Conservation (phyloP, 1,284 basidiomycete species). For the Salmacisia buchloeana region DNA sequence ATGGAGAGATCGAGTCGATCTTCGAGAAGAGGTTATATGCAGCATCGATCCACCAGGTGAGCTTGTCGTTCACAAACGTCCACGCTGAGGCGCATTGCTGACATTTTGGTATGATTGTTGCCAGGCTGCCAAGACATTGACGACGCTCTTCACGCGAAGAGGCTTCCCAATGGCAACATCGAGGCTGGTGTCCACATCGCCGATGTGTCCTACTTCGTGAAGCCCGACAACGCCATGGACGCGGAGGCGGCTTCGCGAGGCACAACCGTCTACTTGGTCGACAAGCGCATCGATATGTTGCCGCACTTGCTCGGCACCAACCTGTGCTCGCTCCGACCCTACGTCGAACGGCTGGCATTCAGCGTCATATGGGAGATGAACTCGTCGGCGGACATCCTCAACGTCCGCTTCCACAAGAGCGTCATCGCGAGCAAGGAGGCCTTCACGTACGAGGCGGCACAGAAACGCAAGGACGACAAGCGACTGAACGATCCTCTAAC, state of each 20-base stretch:
- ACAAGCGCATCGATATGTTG: slow-evolving; percentile 98
- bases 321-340: slow-evolving; percentile 84
- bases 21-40: slow-evolving; percentile 81
- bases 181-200: slow-evolving; percentile 99
- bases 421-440: slow-evolving; percentile 95
- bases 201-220: slow-evolving; percentile 95
- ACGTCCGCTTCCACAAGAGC: slow-evolving; percentile 86
- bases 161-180: slow-evolving; percentile 85
- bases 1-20: slow-evolving; percentile 83
- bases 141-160: slow-evolving; percentile 90
- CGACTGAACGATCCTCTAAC: slow-evolving; percentile 77
- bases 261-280: slow-evolving; percentile 96
- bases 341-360: slow-evolving; percentile 91
- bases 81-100: no score
- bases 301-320: slow-evolving; percentile 91
- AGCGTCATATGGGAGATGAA: slow-evolving; percentile 84
- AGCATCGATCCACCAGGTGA: slow-evolving; percentile 78
- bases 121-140: slow-evolving; percentile 98
- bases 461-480: slow-evolving; percentile 83
- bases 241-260: slow-evolving; percentile 88
- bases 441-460: slow-evolving; percentile 96
- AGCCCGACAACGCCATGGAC: slow-evolving; percentile 92
- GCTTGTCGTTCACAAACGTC: no score
- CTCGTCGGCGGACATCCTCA: slow-evolving; percentile 70
- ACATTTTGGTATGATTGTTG: no score